A percentile compares a stretch with the other conserved stretches of the same genome.
Conservation (phyloP, 208 protist genomes). For the Leishmania guyanensis region DNA sequence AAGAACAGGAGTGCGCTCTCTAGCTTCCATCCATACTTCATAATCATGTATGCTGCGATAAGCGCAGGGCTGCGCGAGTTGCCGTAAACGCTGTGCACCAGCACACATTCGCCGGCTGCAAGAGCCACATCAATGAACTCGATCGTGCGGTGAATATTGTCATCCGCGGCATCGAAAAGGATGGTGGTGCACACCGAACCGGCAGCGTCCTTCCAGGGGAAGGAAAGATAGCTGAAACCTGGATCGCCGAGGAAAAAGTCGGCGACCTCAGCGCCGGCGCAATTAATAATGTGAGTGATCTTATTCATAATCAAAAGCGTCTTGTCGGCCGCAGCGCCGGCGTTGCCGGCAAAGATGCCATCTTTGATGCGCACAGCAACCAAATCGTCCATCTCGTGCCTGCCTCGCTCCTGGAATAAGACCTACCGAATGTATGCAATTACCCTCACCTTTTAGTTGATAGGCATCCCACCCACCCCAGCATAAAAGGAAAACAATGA, state of each 20-base stretch:
- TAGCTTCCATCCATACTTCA: constrained; percentile 93
- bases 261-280: constrained; percentile 80
- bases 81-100: constrained; percentile 89
- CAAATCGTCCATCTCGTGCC: constrained; percentile 45
- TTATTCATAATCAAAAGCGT: constrained; percentile 93
- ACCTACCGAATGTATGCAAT: neutral
- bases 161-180: constrained; percentile 83
- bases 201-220: constrained; percentile 87
- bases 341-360: constrained; percentile 93
- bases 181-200: constrained; percentile 77
- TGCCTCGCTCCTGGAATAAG: neutral
- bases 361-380: constrained; percentile 92
- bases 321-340: constrained; percentile 77
- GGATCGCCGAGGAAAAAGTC: constrained; percentile 80
- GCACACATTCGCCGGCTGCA: constrained; percentile 80
- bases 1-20: constrained; percentile 85
- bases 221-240: constrained; percentile 88
- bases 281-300: constrained; percentile 93
- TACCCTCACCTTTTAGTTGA: neutral
- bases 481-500: constrained; percentile 4
- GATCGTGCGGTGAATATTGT: constrained; percentile 74
- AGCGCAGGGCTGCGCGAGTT: constrained; percentile 83
- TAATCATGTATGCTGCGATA: constrained; percentile 89
- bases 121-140: constrained; percentile 90
- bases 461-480: neutral